Conservation (phyloP, 176 grass and related monocot genomes). For the Cenchrus americanus region DNA sequence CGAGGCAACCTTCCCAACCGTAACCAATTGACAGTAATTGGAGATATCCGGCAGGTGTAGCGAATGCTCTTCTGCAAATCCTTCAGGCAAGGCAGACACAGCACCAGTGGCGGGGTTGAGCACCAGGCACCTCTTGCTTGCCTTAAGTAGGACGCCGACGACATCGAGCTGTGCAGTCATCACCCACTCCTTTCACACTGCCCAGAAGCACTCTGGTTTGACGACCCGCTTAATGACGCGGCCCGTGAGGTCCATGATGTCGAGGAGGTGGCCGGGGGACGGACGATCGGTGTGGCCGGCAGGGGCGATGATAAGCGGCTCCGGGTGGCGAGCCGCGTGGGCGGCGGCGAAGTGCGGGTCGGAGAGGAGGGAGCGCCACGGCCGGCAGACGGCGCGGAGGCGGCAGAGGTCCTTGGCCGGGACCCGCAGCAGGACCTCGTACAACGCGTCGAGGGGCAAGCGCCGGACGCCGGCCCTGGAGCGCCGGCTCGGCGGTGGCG, state of each 20-base stretch:
- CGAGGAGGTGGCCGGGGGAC: rapidly evolving
- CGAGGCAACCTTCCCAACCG: neutral
- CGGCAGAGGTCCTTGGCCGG: neutral
- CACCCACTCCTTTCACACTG: neutral
- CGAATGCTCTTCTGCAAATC: neutral
- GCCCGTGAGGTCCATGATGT: neutral
- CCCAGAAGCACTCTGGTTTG: neutral
- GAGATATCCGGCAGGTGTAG: rapidly evolving
- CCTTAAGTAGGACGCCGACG: neutral
- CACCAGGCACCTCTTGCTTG: neutral
- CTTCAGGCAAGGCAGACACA: too few relatives aligned
- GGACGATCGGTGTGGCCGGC: neutral
- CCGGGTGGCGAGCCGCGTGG: neutral
- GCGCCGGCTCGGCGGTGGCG: neutral
- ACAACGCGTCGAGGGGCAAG: neutral
- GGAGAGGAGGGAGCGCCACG: neutral
- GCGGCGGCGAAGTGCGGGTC: neutral
- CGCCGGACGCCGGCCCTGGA: neutral
- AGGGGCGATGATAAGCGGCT: neutral
- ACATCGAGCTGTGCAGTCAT: neutral
- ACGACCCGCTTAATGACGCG: neutral
- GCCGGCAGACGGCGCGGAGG: neutral
- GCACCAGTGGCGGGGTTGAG: neutral
- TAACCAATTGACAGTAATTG: neutral
- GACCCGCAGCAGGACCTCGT: neutral